phyloP scores from a whole-genome alignment of 164 flowering plant species.

The Protea cynaroides region DNA sequence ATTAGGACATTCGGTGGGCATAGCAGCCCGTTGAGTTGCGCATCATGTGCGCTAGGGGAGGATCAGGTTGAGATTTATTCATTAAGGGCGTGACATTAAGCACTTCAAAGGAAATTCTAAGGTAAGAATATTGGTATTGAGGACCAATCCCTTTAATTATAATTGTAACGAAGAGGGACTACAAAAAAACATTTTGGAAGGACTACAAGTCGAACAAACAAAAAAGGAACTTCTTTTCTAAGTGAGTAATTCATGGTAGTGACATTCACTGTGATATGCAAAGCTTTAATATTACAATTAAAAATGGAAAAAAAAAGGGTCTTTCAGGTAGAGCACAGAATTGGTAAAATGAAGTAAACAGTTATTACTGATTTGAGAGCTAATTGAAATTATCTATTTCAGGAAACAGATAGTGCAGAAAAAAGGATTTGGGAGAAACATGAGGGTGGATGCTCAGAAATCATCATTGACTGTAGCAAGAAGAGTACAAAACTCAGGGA shows the following conservation, averaged over 20 bases:
- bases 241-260: not conserved
- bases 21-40: too few species aligned
- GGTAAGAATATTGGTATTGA: not conserved
- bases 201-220: not conserved
- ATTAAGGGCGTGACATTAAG: too few species aligned
- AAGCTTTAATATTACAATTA: not conserved
- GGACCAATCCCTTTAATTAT: not conserved
- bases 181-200: not conserved
- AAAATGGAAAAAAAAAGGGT: not conserved
- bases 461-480: not conserved
- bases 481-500: not conserved
- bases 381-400: not conserved
- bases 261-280: not conserved
- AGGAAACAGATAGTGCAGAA: not conserved
- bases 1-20: too few species aligned
- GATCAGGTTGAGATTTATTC: too few species aligned
- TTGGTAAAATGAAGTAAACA: not conserved
- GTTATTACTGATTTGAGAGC: not conserved
- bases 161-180: not conserved
- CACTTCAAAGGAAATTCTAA: not conserved
- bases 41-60: too few species aligned
- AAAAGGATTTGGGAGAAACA: not conserved
- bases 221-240: not conserved
- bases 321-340: not conserved
- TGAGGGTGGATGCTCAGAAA: not conserved